phyloP scores from a whole-genome alignment of 805 yeast genomes.

The Grigorovia humatica region DNA sequence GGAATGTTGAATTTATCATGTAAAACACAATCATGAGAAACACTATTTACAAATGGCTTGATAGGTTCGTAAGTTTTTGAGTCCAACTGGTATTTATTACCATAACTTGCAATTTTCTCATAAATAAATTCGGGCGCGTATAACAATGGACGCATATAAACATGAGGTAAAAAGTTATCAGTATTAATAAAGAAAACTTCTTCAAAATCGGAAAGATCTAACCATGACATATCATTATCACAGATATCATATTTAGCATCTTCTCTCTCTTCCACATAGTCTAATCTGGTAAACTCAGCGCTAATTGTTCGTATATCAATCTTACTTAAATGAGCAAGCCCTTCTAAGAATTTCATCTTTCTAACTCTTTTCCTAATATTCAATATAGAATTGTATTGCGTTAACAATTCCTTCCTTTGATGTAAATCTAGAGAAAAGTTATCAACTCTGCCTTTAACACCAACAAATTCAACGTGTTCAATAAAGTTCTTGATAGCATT shows the following conservation, averaged over 20 bases:
- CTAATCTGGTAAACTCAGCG: conserved; percentile 33
- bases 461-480: conserved; percentile 42
- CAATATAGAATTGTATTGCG: conserved; percentile 37
- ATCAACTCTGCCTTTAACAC: conserved; percentile 54
- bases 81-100: conserved; percentile 32
- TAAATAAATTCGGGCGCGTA: conserved; percentile 63
- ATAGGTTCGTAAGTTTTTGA: conserved; percentile 27
- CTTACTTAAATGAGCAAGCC: conserved; percentile 45
- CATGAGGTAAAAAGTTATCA: conserved; percentile 29
- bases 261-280: conserved; percentile 11
- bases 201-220: conserved; percentile 49
- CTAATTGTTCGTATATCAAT: conserved; percentile 53
- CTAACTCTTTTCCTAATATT: conserved; percentile 37
- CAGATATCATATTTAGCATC: conserved; percentile 29
- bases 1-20: conserved; percentile 16
- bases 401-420: conserved; percentile 42
- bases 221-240: conserved; percentile 52
- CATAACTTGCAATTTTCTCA: conserved; percentile 49
- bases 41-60: conserved; percentile 41
- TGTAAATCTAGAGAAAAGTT: conserved; percentile 56
- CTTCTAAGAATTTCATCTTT: conserved; percentile 54
- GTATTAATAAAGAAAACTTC: conserved; percentile 42
- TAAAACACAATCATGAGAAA: conserved; percentile 56
- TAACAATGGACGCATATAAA: conserved; percentile 51
- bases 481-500: conserved; percentile 9